Base-by-base conservation (phyloP, 352 stramenopile species). In the Globisporangium heterothallicum region DNA sequence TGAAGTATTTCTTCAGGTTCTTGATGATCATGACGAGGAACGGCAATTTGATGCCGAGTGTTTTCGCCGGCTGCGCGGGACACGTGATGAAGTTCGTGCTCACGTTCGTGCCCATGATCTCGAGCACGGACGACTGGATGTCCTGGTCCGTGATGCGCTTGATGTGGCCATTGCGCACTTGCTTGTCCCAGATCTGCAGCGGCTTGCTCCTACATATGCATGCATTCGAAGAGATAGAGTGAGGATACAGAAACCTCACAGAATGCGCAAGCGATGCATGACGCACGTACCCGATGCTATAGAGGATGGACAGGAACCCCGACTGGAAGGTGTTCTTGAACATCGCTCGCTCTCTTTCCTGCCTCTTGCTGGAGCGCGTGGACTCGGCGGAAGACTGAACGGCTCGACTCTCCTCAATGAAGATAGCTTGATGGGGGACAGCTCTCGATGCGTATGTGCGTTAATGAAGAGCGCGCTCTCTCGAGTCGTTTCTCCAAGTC, bases 21-120 rank as follows among this genome's bases (percentile, higher is more conserved):
- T 99, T 99, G 57, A 99, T 95, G 62, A 99, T 98, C 92, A 99
- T 99, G 25, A 99, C 95, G 12, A 99, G 78, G 65, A 98, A 99
- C 27, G 95, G 95, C 51, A 99, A 74, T 67, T 98, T 99, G 70
- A 99, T 98, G 34, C 92, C 95, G 10, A 99, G 75, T 14, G 93
- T 98, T 63, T 98, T 96, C 56, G 90, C 95, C 12, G 92, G 75
- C 56, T 98, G 83, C 19, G 92, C 92, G 16, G 95, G 95, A 50
- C 93, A 98, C 48, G 95, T 95, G 63, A 99, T 98, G 70, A 97
- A 99, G 65, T 95, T 98, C 29, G 95, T 99, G 56, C 85, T 97
- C 51, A 99, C 95, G 73, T 99, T 99, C n/a, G 95, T 98, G 49
- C 95, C 95, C 78, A 98, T 97, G 64, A 99, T 98, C 74, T 99